phyloP scores from a whole-genome alignment of 2,329 filamentous ascomycete genomes.

The Verticillium longisporum region DNA sequence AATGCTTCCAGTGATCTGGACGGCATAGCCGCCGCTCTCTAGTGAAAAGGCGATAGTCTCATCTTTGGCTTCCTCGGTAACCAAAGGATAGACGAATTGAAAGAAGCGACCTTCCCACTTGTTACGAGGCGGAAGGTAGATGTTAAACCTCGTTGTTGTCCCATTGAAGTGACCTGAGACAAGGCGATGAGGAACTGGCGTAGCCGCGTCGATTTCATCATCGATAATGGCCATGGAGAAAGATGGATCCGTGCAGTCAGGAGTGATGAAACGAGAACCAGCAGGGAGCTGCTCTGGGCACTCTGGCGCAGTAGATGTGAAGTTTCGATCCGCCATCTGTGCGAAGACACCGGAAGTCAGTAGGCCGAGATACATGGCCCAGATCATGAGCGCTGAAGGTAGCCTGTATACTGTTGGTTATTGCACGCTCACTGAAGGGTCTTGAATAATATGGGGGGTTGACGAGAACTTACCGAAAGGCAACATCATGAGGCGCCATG shows the following conservation, averaged over 20 bases:
- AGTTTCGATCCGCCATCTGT: not conserved
- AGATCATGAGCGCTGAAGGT: not conserved
- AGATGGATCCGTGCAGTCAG: not conserved
- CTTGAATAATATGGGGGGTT: too few species aligned
- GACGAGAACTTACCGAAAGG: too few species aligned
- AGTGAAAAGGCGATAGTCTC: constrained; percentile 8
- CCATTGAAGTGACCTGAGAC: constrained; percentile 13
- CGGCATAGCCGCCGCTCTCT: constrained; percentile 13
- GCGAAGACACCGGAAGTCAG: not conserved
- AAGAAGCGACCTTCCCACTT: constrained; percentile 14
- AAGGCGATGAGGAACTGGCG: constrained; percentile 7
- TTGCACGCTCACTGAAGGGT: too few species aligned
- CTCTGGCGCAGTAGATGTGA: not conserved
- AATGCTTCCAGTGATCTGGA: constrained; percentile 8
- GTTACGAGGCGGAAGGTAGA: constrained; percentile 13
- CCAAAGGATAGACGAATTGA: constrained; percentile 11
- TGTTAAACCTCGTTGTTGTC: constrained; percentile 13
- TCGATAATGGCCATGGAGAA: constrained; percentile 8
- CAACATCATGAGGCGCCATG: too few species aligned
- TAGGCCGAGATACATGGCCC: not conserved
- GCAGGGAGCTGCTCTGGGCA: not conserved
- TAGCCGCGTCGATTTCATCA: constrained; percentile 2
- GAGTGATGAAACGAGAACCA: not conserved
- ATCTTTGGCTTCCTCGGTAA: constrained; percentile 9
- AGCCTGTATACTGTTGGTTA: not conserved